These are phyloP conservation scores for Saccharomycopsis synnaedendra DNA, from an alignment of 805 yeast genomes.

Conservation along the genomic window DNA sequence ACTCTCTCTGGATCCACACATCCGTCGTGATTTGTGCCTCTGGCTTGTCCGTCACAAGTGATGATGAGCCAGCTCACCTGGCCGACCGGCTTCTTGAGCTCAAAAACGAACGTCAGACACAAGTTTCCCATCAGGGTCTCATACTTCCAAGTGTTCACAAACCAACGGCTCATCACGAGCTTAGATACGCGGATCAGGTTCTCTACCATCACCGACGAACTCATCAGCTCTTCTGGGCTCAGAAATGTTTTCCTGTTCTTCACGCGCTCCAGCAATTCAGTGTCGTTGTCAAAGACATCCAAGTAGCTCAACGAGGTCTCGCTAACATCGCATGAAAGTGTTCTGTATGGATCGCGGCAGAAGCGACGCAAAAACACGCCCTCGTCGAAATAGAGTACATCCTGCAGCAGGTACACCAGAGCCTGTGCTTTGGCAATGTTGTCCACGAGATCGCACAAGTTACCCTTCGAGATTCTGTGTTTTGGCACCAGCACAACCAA, in stretches of 20 bases:
- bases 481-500: constrained; percentile 25
- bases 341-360: constrained; percentile 27
- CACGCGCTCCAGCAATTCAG: background rate
- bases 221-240: background rate
- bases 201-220: background rate
- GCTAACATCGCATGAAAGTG: constrained; percentile 18
- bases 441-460: constrained; percentile 24
- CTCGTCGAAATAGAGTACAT: constrained; percentile 27
- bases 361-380: constrained; percentile 31
- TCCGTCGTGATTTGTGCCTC: constrained; percentile 8
- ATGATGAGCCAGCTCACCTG: constrained; percentile 28
- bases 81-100: constrained; percentile 26
- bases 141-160: constrained; percentile 29
- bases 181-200: constrained; percentile 21
- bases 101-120: constrained; percentile 25
- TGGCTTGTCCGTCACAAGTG: constrained; percentile 21
- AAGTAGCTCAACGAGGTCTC: constrained; percentile 9
- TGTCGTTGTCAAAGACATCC: constrained; percentile 5
- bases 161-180: constrained; percentile 28
- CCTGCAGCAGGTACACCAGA: constrained; percentile 23
- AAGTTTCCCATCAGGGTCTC: constrained; percentile 26
- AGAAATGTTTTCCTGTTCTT: background rate
- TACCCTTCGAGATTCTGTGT: constrained; percentile 13
- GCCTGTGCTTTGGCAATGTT: constrained; percentile 27
- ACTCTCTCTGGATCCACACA: constrained; percentile 9